phyloP scores from a whole-genome alignment of 306 rosid genomes.

The Malus sieversii region DNA sequence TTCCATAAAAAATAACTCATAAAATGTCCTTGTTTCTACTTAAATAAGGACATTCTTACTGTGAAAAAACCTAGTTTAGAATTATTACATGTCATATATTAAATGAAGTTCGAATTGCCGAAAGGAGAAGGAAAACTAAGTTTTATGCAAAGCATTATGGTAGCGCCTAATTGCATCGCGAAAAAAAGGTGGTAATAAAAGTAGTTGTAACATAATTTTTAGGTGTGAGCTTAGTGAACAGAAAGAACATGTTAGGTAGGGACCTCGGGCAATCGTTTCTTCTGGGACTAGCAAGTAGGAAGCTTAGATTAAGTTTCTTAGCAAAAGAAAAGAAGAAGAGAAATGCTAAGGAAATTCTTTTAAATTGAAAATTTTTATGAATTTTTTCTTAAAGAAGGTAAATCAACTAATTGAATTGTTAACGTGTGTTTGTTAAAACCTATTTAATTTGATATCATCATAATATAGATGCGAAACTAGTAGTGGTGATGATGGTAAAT shows the following conservation, averaged over 20 bases:
- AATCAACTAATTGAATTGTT: too few relatives aligned
- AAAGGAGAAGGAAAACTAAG: background rate
- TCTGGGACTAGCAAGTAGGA: background rate
- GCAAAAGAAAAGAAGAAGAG: background rate
- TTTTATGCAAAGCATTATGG: background rate
- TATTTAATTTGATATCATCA: too few relatives aligned
- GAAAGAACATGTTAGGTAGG: background rate
- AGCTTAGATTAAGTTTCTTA: background rate
- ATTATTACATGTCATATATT: background rate
- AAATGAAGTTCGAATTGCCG: background rate
- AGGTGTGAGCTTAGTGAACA: background rate
- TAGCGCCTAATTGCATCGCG: background rate
- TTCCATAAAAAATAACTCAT: too few relatives aligned
- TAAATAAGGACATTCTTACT: too few relatives aligned
- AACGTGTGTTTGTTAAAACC: too few relatives aligned
- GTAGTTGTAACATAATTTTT: constrained; percentile 12
- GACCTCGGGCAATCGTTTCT: background rate
- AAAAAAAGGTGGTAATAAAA: background rate
- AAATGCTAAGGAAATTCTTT: too few relatives aligned
- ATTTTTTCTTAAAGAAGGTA: too few relatives aligned
- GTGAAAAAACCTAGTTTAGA: background rate
- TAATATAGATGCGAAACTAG: fast-evolving
- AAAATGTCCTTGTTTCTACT: too few relatives aligned
- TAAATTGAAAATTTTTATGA: too few relatives aligned
- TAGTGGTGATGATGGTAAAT: too few relatives aligned